phyloP scores from a whole-genome alignment of 208 protist genomes.

The Acanthamoeba divionensis region DNA sequence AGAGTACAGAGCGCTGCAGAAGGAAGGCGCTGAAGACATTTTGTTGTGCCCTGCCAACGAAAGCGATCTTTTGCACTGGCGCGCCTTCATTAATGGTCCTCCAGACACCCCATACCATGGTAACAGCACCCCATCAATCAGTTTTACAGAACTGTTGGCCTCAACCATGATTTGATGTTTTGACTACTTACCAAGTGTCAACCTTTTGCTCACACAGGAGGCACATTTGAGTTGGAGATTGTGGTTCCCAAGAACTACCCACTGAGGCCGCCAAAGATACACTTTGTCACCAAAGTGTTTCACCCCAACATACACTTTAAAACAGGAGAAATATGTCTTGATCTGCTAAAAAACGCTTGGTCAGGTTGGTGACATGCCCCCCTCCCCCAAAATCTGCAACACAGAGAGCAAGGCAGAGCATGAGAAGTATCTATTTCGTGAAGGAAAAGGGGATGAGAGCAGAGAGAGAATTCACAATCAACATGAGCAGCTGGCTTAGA shows the following conservation, averaged over 20 bases:
- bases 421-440: too few species aligned
- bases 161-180: too few species aligned
- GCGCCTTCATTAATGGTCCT: slow-evolving; percentile 64
- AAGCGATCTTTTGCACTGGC: slow-evolving; percentile 18
- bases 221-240: slow-evolving; percentile 75
- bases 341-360: slow-evolving; percentile 82
- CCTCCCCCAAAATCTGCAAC: too few species aligned
- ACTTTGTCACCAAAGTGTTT: slow-evolving; percentile 81
- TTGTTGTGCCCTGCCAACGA: neutral
- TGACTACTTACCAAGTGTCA: neutral
- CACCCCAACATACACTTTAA: slow-evolving; percentile 85
- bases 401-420: too few species aligned
- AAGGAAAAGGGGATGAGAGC: too few species aligned
- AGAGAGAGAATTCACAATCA: too few species aligned
- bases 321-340: slow-evolving; percentile 81
- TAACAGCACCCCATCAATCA: neutral
- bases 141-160: neutral
- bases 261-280: slow-evolving; percentile 71
- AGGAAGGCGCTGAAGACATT: slow-evolving; percentile 20
- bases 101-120: slow-evolving; percentile 68
- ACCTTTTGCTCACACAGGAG: slow-evolving; percentile 53
- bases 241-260: slow-evolving; percentile 76
- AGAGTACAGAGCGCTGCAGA: slow-evolving; percentile 18
- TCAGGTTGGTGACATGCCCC: too few species aligned
- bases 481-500: too few species aligned